Percentiles rank a stretch among this genome's conserved stretches.
These are phyloP conservation scores for Bimuria novae-zelandiae DNA, from an alignment of 2,329 filamentous ascomycete species.

Conservation along the genomic window DNA sequence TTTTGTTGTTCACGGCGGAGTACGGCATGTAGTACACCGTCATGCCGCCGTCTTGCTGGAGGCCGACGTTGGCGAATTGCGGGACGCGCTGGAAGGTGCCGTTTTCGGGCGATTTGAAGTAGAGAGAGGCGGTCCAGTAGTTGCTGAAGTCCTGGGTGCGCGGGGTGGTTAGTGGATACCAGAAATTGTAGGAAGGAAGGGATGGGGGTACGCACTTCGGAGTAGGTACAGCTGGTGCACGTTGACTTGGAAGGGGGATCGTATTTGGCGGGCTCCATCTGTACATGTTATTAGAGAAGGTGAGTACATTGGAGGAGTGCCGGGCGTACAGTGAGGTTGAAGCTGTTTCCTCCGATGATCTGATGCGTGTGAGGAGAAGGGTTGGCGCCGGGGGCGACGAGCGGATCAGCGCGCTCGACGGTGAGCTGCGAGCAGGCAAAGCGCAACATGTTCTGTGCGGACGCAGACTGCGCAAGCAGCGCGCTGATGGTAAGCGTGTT, in stretches of 20 bases:
- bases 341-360: constrained; percentile 40
- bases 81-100: constrained; percentile 40
- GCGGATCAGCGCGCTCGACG: constrained; percentile 59
- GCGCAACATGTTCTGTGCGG: constrained; percentile 41
- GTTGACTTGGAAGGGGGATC: constrained; percentile 31
- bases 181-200: neutral
- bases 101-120: constrained; percentile 39
- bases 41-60: constrained; percentile 38
- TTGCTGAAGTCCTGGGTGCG: constrained; percentile 31
- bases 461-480: constrained; percentile 28
- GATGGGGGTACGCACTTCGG: constrained; percentile 2
- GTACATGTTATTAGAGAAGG: constrained; percentile 15
- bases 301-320: neutral
- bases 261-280: constrained; percentile 37
- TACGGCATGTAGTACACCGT: constrained; percentile 60
- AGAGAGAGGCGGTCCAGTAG: constrained; percentile 35
- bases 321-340: constrained; percentile 35
- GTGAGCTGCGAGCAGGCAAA: constrained; percentile 42
- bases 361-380: constrained; percentile 39
- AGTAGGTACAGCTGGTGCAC: constrained; percentile 39
- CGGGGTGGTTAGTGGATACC: neutral
- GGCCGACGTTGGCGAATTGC: constrained; percentile 34
- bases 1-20: constrained; percentile 58
- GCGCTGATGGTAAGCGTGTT: constrained; percentile 26
- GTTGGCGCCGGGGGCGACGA: constrained; percentile 32